Base-by-base conservation (phyloP, 2,329 filamentous ascomycete genomes). In the Alternaria viburni region DNA sequence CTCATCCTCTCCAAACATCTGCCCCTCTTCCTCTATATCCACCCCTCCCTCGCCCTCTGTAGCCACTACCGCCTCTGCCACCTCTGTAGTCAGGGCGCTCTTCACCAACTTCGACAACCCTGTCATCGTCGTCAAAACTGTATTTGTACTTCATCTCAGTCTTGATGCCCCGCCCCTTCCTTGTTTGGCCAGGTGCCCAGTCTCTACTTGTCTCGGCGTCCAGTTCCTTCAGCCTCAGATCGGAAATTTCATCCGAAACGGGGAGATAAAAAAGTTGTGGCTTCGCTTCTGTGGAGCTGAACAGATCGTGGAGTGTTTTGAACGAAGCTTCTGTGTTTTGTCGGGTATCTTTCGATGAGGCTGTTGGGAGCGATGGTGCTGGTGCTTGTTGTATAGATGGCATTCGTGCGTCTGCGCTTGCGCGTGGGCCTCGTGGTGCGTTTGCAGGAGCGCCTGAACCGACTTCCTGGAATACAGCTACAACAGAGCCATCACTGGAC, bases 221-320 rank as follows among this genome's bases (percentile, higher is more conserved):
- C 15, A 91, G 82, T 54, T 84, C 83, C 60, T 90, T 87, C 5
- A 93, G 81, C 12, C 95, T 88, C 49, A 86, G 85, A 15, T 87
- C 84, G 1, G 87, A 90, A 6, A 93, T 81, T 0, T 89, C 86
- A 6, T 88, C 85, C 0, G 88, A 77, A 0, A 93, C 91, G 2
- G 91, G 88, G 46, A 87, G 82, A 77, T 84, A 91, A 77, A 91
- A 91, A 13, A 91, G 79, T 66, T 87, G 87, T 1, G 89, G 89
- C 72, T 90, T 90, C 0, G 87, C 79, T 2, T 81, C 82, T 0
- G 89, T 91, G 17, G 83, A 88, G 47, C 80, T 77, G 77, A 91
- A 91, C 12, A 88, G 82, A 32, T 87, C 82, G 69, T 90, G 87
- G 7, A 91, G 81, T 0, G 86, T 86, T 64, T 83, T 82, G 76